phyloP scores from a whole-genome alignment of 164 flowering plant species.

The Vitis amurensis region DNA sequence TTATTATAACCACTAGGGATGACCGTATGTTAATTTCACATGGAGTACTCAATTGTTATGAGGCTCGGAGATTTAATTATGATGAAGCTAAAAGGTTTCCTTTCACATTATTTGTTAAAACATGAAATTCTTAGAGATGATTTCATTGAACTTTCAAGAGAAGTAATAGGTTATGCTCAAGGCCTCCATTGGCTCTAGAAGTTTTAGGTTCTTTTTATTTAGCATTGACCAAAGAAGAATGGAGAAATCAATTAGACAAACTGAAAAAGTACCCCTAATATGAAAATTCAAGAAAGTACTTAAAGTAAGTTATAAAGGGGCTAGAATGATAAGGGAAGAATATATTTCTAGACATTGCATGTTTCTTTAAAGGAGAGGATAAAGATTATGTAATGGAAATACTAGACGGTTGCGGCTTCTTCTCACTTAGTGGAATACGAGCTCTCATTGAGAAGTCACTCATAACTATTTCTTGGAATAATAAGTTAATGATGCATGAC shows the following conservation, averaged over 20 bases:
- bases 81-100: not conserved
- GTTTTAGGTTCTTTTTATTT: not conserved
- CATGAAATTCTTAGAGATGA: not conserved
- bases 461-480: not conserved
- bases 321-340: not conserved
- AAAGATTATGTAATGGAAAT: not conserved
- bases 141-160: not conserved
- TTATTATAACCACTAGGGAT: slow-evolving; percentile 11
- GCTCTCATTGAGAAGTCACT: slow-evolving; percentile 8
- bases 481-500: slow-evolving; percentile 9
- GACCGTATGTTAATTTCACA: not conserved
- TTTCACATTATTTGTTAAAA: not conserved
- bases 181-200: slow-evolving; percentile 4
- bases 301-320: not conserved
- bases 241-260: not conserved
- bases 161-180: not conserved
- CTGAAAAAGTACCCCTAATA: not conserved
- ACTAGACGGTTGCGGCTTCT: not conserved
- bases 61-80: not conserved
- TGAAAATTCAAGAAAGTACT: not conserved
- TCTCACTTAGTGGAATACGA: not conserved
- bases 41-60: not conserved
- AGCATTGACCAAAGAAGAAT: not conserved
- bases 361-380: slow-evolving; percentile 4
- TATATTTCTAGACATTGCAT: not conserved